Conservation (phyloP, 1,139 yeast genomes). For the Magnusiomyces paraingens region DNA sequence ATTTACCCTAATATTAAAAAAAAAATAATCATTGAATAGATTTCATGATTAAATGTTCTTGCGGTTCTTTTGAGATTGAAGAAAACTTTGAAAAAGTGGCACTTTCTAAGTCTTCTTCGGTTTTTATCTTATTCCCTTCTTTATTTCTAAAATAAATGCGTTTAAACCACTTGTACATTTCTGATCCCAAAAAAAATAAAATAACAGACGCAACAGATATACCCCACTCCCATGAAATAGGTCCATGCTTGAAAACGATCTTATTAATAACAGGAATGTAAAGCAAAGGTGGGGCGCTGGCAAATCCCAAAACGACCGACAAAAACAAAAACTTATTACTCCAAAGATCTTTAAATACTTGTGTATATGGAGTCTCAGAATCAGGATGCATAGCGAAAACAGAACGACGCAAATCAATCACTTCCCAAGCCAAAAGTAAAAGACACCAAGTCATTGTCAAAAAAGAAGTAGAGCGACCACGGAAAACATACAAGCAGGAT, state of each 20-base stretch:
- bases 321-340: conserved; percentile 72
- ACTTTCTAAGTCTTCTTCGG: conserved; percentile 52
- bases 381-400: conserved; percentile 72
- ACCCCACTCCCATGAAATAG: conserved; percentile 82
- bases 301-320: conserved; percentile 69
- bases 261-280: conserved; percentile 83
- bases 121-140: conserved; percentile 39
- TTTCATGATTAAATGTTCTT: too few relatives aligned
- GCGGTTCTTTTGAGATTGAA: conserved; percentile 38
- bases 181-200: conserved; percentile 55
- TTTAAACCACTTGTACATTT: conserved; percentile 61
- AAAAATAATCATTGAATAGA: too few relatives aligned
- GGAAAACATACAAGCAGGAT: conserved; percentile 59
- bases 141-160: conserved; percentile 45
- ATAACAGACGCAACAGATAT: conserved; percentile 59
- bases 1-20: too few relatives aligned
- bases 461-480: conserved; percentile 76
- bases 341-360: conserved; percentile 61
- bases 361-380: conserved; percentile 53
- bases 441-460: conserved; percentile 91
- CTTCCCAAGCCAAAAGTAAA: conserved; percentile 83
- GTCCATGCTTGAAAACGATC: conserved; percentile 67
- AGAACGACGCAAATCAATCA: conserved; percentile 68
- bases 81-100: conserved; percentile 61
- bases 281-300: conserved; percentile 72